Evolutionary conservation across 768 basidiomycete species (phyloP), one percentile per base, ranked within the genome.

Genomic region (Hortiboletus campestris): DNA sequence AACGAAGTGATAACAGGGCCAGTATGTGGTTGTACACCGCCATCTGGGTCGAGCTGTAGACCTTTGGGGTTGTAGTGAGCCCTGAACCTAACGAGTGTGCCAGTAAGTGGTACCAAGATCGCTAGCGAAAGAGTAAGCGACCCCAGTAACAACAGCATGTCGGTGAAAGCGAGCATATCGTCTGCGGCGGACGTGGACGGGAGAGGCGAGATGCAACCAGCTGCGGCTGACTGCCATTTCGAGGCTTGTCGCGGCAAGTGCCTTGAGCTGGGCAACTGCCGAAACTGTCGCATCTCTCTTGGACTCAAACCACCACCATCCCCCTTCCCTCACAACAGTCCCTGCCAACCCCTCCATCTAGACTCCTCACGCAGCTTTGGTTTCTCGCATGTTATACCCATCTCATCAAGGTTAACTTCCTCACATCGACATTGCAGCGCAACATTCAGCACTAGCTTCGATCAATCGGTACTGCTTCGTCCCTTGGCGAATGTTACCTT

Each of bases 51-150:
- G 39, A 93, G 78, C 49, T 86, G 88, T 39, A 94, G 83, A 35
- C 87, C 89, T 69, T 88, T 89, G 3, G 91, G 91, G 65, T 89
- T 90, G 75, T 89, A 93, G 67, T 93, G 91, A 31, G 88, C 89
- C 71, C 91, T 79, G 67, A 89, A 84, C 45, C 90, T 80, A 9
- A 92, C 85, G 11, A 91, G 76, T 13, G 85, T 77, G 5, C 89
- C 90, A 9, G 82, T 78, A 13, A 90, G 72, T 12, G 84, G 82
- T 6, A 89, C 81, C 17, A 83, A 73, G 28, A 88, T 67, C 35
- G 74, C 76, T n/a, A 89, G 69, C 35, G 81, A 83, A 35, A 86
- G 42, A 22, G 73, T 72, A 28, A 84, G 63, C 20, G 84, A 80
- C 11, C 76, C 65, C 6, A 75, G 58, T 17, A 81, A 51, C 6